Evolutionary conservation across 352 stramenopile genomes (phyloP).

Genomic region (Halophytophthora batemanensis): DNA sequence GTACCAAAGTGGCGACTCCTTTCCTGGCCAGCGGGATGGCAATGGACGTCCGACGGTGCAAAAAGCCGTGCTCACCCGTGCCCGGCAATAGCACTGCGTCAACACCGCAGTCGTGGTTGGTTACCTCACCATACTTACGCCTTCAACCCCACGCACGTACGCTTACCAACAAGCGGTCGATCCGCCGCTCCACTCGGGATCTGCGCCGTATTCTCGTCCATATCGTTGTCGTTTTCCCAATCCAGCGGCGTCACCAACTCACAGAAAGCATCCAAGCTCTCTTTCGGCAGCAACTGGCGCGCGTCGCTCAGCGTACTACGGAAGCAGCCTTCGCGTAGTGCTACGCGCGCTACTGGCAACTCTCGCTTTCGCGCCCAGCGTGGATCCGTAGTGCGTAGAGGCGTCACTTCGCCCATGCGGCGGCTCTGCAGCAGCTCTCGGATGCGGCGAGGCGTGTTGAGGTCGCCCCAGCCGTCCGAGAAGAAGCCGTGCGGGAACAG

Average conservation of each 20-base stretch:
- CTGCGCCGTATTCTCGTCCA: constrained; percentile 1
- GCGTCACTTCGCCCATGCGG: constrained; percentile 55
- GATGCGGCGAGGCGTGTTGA: constrained; percentile 56
- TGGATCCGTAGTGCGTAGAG: constrained; percentile 27
- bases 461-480: constrained; percentile 74
- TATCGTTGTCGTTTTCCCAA: constrained; percentile 24
- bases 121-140: constrained; percentile 1
- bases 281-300: constrained; percentile 43
- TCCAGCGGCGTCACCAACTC: constrained; percentile 68
- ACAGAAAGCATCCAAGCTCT: constrained; percentile 60
- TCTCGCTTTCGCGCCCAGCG: constrained; percentile 26
- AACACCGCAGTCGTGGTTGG: constrained; percentile 10
- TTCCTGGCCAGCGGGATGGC: constrained; percentile 60
- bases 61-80: constrained; percentile 72
- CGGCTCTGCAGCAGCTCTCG: constrained; percentile 55
- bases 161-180: constrained; percentile 42
- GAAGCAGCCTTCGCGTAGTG: constrained; percentile 52
- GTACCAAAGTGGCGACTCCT: constrained; percentile 63
- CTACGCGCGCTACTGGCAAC: constrained; percentile 32
- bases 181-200: constrained; percentile 20
- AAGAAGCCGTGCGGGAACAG: constrained; percentile 83
- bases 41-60: constrained; percentile 64
- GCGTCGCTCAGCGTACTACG: constrained; percentile 58
- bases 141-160: background rate
- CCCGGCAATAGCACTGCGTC: constrained; percentile 58